Conservation (phyloP, 177 flowering plant genomes). For the Telopea speciosissima region DNA sequence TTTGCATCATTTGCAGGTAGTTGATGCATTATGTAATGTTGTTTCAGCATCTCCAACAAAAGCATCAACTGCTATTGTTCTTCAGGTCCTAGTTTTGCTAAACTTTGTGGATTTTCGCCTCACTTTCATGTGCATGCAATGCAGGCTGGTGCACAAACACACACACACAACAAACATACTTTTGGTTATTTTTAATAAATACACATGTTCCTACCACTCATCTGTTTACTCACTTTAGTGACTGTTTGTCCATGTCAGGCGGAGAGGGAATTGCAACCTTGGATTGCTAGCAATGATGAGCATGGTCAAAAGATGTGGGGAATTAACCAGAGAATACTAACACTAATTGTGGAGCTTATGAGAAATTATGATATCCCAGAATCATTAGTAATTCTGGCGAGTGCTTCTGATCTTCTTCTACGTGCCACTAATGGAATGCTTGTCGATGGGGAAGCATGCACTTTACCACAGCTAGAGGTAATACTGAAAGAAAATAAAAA, state of each 20-base stretch:
- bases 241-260: slow-evolving; percentile 54
- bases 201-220: slow-evolving; percentile 1
- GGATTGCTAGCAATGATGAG: slow-evolving; percentile 92
- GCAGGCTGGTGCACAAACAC: too few relatives aligned
- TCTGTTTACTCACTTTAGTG: slow-evolving; percentile 29
- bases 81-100: slow-evolving; percentile 66
- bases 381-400: slow-evolving; percentile 71
- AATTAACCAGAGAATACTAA: slow-evolving; percentile 83
- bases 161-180: too few relatives aligned
- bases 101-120: slow-evolving; percentile 6
- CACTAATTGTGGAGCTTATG: slow-evolving; percentile 79
- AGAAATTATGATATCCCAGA: slow-evolving; percentile 83
- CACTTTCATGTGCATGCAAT: too few relatives aligned
- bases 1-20: slow-evolving; percentile 48
- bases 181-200: too few relatives aligned
- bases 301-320: slow-evolving; percentile 91
- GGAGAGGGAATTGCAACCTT: slow-evolving; percentile 88
- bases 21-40: slow-evolving; percentile 92
- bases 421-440: slow-evolving; percentile 98
- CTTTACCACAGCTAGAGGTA: slow-evolving; percentile 98
- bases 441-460: slow-evolving; percentile 98
- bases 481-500: background rate
- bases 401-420: slow-evolving; percentile 85
- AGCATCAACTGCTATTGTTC: slow-evolving; percentile 89
- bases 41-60: slow-evolving; percentile 83